Evolutionary conservation across 108 stramenopile species (phyloP).

Genomic region (Mayamaea pseudoterrestris): DNA sequence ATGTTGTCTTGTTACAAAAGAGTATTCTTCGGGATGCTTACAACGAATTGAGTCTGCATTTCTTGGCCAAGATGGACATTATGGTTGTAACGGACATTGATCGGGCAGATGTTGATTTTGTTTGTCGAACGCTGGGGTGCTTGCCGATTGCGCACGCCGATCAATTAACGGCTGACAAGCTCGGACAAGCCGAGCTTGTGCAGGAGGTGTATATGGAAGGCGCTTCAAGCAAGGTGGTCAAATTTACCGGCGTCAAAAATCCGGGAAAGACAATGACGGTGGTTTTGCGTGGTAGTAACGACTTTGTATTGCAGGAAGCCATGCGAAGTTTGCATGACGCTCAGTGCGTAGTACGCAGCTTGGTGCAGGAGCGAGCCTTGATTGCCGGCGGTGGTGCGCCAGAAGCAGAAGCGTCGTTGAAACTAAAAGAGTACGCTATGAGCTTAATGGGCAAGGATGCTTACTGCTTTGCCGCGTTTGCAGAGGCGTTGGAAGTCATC

Average conservation of each 20-base stretch:
- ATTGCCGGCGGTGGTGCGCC: constrained; percentile 99
- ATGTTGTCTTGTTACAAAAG: constrained; percentile 97
- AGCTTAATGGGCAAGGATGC: constrained; percentile 82
- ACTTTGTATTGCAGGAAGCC: constrained; percentile 97
- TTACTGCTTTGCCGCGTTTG: constrained; percentile 95
- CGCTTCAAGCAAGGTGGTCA: constrained; percentile 87
- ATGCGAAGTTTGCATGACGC: constrained; percentile 98
- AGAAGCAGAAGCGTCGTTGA: constrained; percentile 88
- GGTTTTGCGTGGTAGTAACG: constrained; percentile 92
- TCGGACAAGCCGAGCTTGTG: constrained; percentile 78
- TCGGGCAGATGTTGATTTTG: constrained; percentile 92
- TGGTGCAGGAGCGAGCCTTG: constrained; percentile 92
- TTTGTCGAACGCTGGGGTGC: constrained; percentile 89
- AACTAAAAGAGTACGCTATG: constrained; percentile 68
- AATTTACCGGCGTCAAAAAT: constrained; percentile 90
- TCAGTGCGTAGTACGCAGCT: constrained; percentile 93
- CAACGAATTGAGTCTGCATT: constrained; percentile 97
- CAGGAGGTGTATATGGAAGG: constrained; percentile 93
- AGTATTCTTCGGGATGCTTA: constrained; percentile 97
- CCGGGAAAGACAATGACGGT: constrained; percentile 85
- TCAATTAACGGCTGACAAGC: constrained; percentile 81
- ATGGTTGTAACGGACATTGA: constrained; percentile 98
- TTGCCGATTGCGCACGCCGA: constrained; percentile 94
- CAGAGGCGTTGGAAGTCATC: constrained; percentile 96
- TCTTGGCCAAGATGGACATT: constrained; percentile 98